These are phyloP conservation scores for Cercospora canescens DNA, from an alignment of 2,329 filamentous ascomycete species.

Conservation along the genomic window DNA sequence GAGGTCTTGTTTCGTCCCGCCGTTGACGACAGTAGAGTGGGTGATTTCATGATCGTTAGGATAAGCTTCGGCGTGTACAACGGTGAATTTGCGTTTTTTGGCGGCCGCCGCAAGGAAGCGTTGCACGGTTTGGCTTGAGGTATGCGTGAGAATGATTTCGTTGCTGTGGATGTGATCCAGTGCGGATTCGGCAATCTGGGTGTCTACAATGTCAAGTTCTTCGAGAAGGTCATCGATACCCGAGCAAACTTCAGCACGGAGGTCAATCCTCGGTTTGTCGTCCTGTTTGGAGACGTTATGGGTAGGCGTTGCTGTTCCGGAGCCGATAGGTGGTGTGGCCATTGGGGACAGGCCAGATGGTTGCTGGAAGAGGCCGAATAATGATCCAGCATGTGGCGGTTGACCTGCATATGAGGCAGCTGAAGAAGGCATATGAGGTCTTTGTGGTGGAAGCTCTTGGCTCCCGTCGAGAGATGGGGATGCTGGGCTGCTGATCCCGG, in stretches of 20 bases:
- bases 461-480: conserved; percentile 26
- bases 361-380: conserved; percentile 75
- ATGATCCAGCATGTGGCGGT: conserved; percentile 62
- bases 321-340: conserved; percentile 10
- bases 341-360: conserved; percentile 52
- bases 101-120: conserved; percentile 87
- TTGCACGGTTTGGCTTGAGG: conserved; percentile 82
- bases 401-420: conserved; percentile 64
- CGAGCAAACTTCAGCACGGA: conserved; percentile 88
- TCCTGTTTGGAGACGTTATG: conserved; percentile 37
- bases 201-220: conserved; percentile 88
- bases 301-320: conserved; percentile 33
- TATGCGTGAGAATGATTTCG: conserved; percentile 88
- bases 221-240: conserved; percentile 96
- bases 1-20: conserved; percentile 46
- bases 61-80: conserved; percentile 76
- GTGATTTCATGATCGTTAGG: conserved; percentile 68
- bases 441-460: conserved; percentile 31
- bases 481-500: conserved; percentile 3
- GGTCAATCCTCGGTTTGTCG: conserved; percentile 54
- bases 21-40: conserved; percentile 61
- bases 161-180: conserved; percentile 92
- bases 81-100: conserved; percentile 85
- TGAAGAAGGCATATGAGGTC: conserved; percentile 63
- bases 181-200: conserved; percentile 85